phyloP scores from a whole-genome alignment of 129 eudicot species.

The Arctium minus region DNA sequence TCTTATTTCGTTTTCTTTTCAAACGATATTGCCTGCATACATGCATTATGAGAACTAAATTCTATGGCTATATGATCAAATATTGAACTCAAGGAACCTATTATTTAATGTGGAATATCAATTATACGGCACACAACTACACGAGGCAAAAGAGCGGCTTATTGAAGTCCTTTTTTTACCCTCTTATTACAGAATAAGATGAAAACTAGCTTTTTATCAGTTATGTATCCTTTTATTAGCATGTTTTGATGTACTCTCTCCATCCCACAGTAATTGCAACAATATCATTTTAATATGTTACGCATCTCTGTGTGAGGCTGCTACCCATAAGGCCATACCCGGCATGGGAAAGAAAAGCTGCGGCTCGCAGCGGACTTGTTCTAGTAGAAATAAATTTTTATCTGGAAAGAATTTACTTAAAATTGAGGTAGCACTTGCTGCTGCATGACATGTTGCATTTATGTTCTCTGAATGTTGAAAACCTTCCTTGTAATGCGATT shows the following conservation, averaged over 20 bases:
- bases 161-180: not conserved
- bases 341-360: no score
- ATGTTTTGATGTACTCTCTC: not conserved
- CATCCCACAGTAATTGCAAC: not conserved
- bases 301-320: no score
- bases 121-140: not conserved
- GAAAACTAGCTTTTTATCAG: not conserved
- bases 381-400: no score
- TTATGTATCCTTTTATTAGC: not conserved
- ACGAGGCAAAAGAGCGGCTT: not conserved
- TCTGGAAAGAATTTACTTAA: not conserved
- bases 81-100: slow-evolving; percentile 3
- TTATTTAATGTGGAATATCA: not conserved
- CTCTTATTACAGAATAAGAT: not conserved
- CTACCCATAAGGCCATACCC: no score
- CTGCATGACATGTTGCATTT: not conserved
- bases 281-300: not conserved
- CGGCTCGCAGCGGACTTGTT: no score
- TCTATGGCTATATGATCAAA: not conserved
- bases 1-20: not conserved
- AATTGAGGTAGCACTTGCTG: not conserved
- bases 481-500: not conserved
- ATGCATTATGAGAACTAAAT: not conserved
- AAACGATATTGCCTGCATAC: not conserved
- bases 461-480: not conserved